A percentile compares a stretch with the other conserved stretches of the same genome.
Evolutionary conservation across 2,329 filamentous ascomycete species (phyloP).

Genomic region (Seiridium cupressi): DNA sequence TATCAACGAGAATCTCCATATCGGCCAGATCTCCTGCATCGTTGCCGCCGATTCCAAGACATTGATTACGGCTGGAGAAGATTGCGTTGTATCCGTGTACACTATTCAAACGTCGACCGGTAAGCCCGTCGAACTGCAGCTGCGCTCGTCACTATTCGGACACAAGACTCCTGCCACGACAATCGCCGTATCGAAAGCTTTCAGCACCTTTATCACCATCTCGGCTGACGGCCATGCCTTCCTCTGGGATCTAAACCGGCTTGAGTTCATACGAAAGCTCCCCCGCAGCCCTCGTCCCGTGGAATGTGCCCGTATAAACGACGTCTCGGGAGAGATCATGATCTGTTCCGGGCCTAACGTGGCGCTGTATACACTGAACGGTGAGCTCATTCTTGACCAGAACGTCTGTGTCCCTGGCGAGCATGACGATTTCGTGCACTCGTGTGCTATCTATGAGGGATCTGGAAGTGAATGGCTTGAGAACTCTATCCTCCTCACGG

Average conservation of each 20-base stretch:
- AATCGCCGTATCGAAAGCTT: constrained; percentile 82
- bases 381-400: constrained; percentile 77
- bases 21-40: constrained; percentile 81
- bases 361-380: constrained; percentile 84
- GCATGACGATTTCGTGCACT: constrained; percentile 73
- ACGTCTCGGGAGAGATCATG: constrained; percentile 85
- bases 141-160: constrained; percentile 80
- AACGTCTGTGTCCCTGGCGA: constrained; percentile 61
- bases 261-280: constrained; percentile 79
- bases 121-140: constrained; percentile 75
- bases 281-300: constrained; percentile 50
- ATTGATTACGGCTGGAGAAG: constrained; percentile 85
- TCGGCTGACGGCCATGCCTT: constrained; percentile 80
- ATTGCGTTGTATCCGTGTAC: constrained; percentile 88
- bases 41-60: constrained; percentile 88
- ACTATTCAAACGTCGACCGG: constrained; percentile 61
- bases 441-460: constrained; percentile 91
- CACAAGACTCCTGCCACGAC: constrained; percentile 81
- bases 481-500: constrained; percentile 82
- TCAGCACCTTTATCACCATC: constrained; percentile 83
- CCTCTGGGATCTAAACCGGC: constrained; percentile 91
- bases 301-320: constrained; percentile 83
- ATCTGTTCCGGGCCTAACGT: constrained; percentile 76
- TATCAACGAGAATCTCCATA: constrained; percentile 90
- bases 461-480: constrained; percentile 89